phyloP scores from a whole-genome alignment of 2,329 filamentous ascomycete genomes.

The Fusarium sp. region DNA sequence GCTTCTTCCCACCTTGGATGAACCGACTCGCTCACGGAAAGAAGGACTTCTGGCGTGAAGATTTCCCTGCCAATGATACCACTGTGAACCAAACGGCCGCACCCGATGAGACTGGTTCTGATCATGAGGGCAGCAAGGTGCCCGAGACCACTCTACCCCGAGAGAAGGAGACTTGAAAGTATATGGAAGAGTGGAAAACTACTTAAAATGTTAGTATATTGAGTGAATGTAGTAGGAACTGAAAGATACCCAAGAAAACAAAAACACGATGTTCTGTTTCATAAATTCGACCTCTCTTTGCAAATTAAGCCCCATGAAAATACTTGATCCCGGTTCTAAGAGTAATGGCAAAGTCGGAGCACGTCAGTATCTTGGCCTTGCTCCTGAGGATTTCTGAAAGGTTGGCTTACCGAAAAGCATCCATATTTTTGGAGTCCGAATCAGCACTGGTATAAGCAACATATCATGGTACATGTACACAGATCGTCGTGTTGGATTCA shows the following conservation, averaged over 20 bases:
- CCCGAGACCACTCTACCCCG: conserved; percentile 35
- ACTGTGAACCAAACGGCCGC: conserved; percentile 20
- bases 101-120: conserved; percentile 42
- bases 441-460: not conserved
- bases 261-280: conserved; percentile 9
- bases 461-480: not conserved
- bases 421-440: not conserved
- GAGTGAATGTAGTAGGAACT: conserved; percentile 8
- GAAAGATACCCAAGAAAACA: conserved; percentile 26
- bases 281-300: not conserved
- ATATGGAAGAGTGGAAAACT: not conserved
- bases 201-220: conserved; percentile 25
- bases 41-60: conserved; percentile 77
- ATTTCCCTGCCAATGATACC: conserved; percentile 41
- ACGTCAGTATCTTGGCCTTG: not conserved
- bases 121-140: conserved; percentile 43
- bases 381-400: not conserved
- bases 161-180: conserved; percentile 37
- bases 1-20: conserved; percentile 81
- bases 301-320: not conserved
- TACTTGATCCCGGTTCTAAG: too few relatives aligned
- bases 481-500: not conserved
- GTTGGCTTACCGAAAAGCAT: not conserved
- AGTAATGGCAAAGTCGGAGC: not conserved
- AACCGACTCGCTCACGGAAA: conserved; percentile 73